Base-by-base conservation (phyloP, 768 basidiomycete genomes). In the Fibroporia radiculosa region DNA sequence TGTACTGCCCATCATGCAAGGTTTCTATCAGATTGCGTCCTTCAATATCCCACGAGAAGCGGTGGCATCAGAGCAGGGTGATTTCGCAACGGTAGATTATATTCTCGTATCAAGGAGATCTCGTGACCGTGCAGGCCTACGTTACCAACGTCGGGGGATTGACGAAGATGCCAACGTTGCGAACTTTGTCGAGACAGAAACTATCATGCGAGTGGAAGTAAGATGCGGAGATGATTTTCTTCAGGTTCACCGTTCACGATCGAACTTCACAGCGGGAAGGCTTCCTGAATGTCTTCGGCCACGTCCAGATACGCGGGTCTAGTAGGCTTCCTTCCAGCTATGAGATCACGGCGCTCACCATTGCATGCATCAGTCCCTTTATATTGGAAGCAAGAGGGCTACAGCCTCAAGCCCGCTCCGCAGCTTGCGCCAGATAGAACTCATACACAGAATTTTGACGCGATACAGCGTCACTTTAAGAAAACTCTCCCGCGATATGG, bases 131-230 rank as follows among this genome's bases (percentile, higher is more conserved):
- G 91, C 93, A 4, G 96, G 96, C 1, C 67, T 98, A 53, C 73
- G 96, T 34, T 99, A 95, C 65, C 96, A 98, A 62, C 76, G 96
- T 33, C 72, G 96, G 55, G 96, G 96, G 1, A 79, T 97, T 42
- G 93, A 98, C 56, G 90, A 93, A 50, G 82, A 88, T 47, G 90
- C 92, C 4, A 76, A 89, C 58, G 93, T 93, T 3, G 93, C 92
- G 1, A 98, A 98, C 64, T 93, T 97, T 58, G 92, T 97, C 2
- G 91, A 97, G 64, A 92, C 91, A 0, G 93, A 97, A 66, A 84
- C 88, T 2, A 81, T 95, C 42, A 78, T 89, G 70, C 72, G 81
- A 33, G 77, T 93, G 10, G 77, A 85, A 71, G 92, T 90, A 48
- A 29, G 73, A 61, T 14, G n/a, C 50, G 19, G 7, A 8, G 19